Evolutionary conservation across 768 basidiomycete species (phyloP), one percentile per base, ranked within the genome.

Genomic region (Gymnopilus dilepis): DNA sequence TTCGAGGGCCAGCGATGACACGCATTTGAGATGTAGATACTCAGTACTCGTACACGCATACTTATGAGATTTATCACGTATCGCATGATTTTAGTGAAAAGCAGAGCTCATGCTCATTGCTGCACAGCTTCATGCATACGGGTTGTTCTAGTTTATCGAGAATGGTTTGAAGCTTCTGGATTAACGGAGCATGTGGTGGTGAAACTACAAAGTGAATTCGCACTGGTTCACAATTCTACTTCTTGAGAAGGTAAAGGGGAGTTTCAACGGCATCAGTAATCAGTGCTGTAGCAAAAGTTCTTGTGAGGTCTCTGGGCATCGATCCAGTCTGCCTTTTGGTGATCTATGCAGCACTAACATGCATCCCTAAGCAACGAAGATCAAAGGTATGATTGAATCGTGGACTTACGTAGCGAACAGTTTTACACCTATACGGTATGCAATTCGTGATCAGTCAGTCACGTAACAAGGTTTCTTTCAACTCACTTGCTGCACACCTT

Each of bases 261-360:
- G n/a, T n/a, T n/a, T n/a, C n/a, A n/a, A n/a, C n/a, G n/a, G 15
- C 30, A 21, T 61, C 30, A 68, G 40, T 64, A 68, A 17, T 61
- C 63, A 7, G 67, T 61, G 34, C 57, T 56, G 56, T 62, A 62
- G 63, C 71, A 69, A 21, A 66, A 40, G 9, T 47, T 56, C 42
- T 69, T 70, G 28, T 72, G 72, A 42, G 68, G 65, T 40, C 51
- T 54, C 40, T 56, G 40, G 19, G 30, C 13, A 24, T 51, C 42
- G 1, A 19, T 53, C 72, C 70, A 73, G 41, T 74, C 72, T 37
- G 62, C 57, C 28, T 67, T 69, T 50, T 74, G 73, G 50, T 74
- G 73, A 43, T 70, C 73, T 15, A 65, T 59, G 19, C 53, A 67
- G 64, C 73, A 72, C 72, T 72, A 37, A 3, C 5, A 19, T 9